Conservation (phyloP, 768 basidiomycete genomes). For the Termitomyces sp. region DNA sequence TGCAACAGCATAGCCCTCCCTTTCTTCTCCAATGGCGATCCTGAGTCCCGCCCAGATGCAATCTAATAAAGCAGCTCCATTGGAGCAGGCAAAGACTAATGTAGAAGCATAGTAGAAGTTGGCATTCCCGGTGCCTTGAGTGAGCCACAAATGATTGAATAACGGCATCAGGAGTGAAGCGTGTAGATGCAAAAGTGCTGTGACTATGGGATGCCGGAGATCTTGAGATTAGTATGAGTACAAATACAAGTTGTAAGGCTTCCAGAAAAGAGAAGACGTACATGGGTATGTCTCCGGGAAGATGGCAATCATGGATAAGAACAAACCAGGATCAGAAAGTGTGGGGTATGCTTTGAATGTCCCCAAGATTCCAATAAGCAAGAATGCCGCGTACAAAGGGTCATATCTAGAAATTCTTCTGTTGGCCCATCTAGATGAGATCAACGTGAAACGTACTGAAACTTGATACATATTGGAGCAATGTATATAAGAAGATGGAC, state of each 20-base stretch:
- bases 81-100: constrained; percentile 86
- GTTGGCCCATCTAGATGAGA: neutral
- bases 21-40: constrained; percentile 59
- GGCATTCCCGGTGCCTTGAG: constrained; percentile 90
- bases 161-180: constrained; percentile 84
- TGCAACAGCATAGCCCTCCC: constrained; percentile 51
- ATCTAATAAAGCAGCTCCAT: constrained; percentile 82
- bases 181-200: constrained; percentile 78
- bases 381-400: constrained; percentile 72
- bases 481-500: constrained; percentile 83
- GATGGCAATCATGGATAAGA: constrained; percentile 73
- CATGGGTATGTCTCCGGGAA: constrained; percentile 86
- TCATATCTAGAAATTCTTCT: constrained; percentile 57
- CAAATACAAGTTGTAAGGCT: neutral
- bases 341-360: constrained; percentile 93
- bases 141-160: constrained; percentile 90
- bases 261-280: constrained; percentile 36
- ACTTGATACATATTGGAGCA: constrained; percentile 82
- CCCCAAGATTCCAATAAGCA: constrained; percentile 73
- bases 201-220: constrained; percentile 82
- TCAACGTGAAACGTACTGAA: constrained; percentile 51
- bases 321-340: constrained; percentile 85
- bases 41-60: constrained; percentile 80
- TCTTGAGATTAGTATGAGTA: constrained; percentile 42
- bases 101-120: constrained; percentile 99